A percentile compares a stretch with the other conserved stretches of the same genome.
Evolutionary conservation across 805 yeast species (phyloP).

Genomic region (Nakazawaea ishiwadae): DNA sequence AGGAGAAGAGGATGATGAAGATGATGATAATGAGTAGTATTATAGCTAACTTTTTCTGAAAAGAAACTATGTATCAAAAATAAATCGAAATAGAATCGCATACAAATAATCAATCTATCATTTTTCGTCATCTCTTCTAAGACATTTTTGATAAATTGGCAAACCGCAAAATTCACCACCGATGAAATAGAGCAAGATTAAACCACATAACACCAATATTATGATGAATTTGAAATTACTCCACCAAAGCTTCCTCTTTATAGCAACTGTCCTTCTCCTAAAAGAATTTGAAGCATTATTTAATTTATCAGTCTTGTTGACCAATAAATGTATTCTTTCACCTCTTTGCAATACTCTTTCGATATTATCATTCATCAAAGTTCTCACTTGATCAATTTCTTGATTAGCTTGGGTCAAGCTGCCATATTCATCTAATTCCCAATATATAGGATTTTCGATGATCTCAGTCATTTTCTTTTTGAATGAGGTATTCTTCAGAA

Average conservation of each 20-base stretch:
- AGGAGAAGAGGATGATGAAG: conserved; percentile 15
- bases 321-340: conserved; percentile 65
- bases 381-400: conserved; percentile 62
- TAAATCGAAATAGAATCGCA: too few species aligned
- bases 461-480: conserved; percentile 53
- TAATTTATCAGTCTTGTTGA: conserved; percentile 74
- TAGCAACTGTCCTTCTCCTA: conserved; percentile 59
- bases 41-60: not conserved
- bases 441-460: conserved; percentile 39
- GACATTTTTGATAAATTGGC: conserved; percentile 41
- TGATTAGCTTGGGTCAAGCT: conserved; percentile 31
- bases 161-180: conserved; percentile 51
- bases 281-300: conserved; percentile 64
- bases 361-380: conserved; percentile 68
- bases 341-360: conserved; percentile 73
- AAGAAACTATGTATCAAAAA: too few species aligned
- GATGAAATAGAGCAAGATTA: conserved; percentile 37
- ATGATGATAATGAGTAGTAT: conserved; percentile 8
- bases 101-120: too few species aligned
- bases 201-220: conserved; percentile 17
- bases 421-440: conserved; percentile 22
- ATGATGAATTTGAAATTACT: conserved; percentile 43
- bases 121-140: conserved; percentile 13
- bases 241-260: conserved; percentile 70
- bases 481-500: conserved; percentile 25